These are phyloP conservation scores for Salvia miltiorrhiza DNA, from an alignment of 257 asterid genomes.

Conservation along the genomic window DNA sequence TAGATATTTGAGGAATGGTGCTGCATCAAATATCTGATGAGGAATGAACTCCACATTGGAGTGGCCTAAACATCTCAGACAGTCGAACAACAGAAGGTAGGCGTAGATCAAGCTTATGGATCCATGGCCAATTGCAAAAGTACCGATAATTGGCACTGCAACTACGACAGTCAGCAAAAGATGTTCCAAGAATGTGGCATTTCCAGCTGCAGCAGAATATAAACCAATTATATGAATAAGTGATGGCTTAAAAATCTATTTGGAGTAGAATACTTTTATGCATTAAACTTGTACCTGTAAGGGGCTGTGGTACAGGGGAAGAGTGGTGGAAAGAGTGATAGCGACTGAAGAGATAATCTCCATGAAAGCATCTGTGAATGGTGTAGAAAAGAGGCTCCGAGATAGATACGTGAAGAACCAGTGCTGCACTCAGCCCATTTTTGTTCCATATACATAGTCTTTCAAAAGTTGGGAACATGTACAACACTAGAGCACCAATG, in stretches of 20 bases:
- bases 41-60: slow-evolving; percentile 78
- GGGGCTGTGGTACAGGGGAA: slow-evolving; percentile 72
- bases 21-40: slow-evolving; percentile 52
- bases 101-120: slow-evolving; percentile 61
- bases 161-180: slow-evolving; percentile 50
- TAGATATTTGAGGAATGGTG: slow-evolving; percentile 61
- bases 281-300: slow-evolving; percentile 46
- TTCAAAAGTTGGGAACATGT: slow-evolving; percentile 36
- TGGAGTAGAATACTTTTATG: not conserved
- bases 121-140: slow-evolving; percentile 57
- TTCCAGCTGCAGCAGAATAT: slow-evolving; percentile 59
- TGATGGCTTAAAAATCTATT: not conserved
- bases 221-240: not conserved
- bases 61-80: slow-evolving; percentile 78
- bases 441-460: slow-evolving; percentile 50
- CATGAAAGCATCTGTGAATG: slow-evolving; percentile 68
- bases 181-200: slow-evolving; percentile 72
- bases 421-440: slow-evolving; percentile 46
- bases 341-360: slow-evolving; percentile 44
- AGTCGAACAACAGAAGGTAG: slow-evolving; percentile 64
- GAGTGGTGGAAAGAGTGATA: slow-evolving; percentile 86
- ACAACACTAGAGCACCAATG: slow-evolving; percentile 41
- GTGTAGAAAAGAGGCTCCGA: slow-evolving; percentile 80
- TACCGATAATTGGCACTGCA: slow-evolving; percentile 65
- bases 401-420: slow-evolving; percentile 47